Evolutionary conservation across 768 basidiomycete genomes (phyloP).

Genomic region (Boletus sp.): DNA sequence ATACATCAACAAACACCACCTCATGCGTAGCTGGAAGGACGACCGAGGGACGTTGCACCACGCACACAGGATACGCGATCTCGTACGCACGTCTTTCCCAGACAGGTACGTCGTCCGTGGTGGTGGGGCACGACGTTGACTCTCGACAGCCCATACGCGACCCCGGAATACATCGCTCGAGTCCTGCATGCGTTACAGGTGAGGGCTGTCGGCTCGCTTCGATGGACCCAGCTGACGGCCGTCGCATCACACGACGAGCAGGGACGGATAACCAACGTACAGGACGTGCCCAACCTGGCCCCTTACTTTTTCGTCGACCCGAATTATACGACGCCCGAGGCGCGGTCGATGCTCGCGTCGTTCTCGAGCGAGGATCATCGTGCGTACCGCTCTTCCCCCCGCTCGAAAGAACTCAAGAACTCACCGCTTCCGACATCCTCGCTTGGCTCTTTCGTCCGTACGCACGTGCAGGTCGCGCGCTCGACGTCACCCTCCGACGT

Average conservation of each 20-base stretch:
- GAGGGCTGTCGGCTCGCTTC: background rate
- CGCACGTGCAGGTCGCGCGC: conserved; percentile 4
- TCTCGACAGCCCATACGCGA: conserved; percentile 44
- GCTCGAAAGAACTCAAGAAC: background rate
- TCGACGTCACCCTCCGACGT: conserved; percentile 3
- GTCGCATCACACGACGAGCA: conserved; percentile 24
- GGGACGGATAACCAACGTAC: conserved; percentile 69
- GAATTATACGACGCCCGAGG: conserved; percentile 52
- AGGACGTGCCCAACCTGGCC: conserved; percentile 65
- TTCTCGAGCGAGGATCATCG: conserved; percentile 45
- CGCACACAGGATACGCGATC: conserved; percentile 50
- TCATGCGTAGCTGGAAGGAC: conserved; percentile 55
- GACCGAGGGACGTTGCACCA: conserved; percentile 52
- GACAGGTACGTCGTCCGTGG: conserved; percentile 42
- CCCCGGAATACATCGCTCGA: conserved; percentile 56
- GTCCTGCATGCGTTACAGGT: conserved; percentile 67
- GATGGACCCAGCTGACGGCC: background rate
- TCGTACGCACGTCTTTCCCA: conserved; percentile 58
- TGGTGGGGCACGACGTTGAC: background rate
- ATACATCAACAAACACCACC: conserved; percentile 85
- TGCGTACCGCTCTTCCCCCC: conserved; percentile 33
- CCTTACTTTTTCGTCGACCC: conserved; percentile 82
- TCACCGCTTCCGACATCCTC: too few species aligned
- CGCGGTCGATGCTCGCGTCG: conserved; percentile 49
- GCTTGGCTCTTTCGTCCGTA: too few species aligned